Evolutionary conservation across 2,329 filamentous ascomycete species (phyloP).

Genomic region (Beauveria caledonica): DNA sequence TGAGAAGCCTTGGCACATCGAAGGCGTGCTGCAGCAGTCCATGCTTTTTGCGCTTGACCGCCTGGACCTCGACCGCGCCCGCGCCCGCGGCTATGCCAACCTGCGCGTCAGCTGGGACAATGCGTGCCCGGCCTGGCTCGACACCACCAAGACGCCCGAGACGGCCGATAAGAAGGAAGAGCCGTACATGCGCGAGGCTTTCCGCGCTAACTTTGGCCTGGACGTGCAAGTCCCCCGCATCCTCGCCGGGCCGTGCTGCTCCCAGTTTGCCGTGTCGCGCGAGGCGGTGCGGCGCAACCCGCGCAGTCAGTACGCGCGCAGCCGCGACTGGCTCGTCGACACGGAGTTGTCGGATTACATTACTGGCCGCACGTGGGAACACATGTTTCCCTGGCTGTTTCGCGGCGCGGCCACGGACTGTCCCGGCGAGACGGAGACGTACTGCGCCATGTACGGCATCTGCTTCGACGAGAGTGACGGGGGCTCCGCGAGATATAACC

Average conservation of each 20-base stretch:
- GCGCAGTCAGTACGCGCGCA: conserved; percentile 21
- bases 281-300: conserved; percentile 23
- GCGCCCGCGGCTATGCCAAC: conserved; percentile 44
- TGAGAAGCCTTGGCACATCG: conserved; percentile 32
- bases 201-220: conserved; percentile 21
- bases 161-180: conserved; percentile 22
- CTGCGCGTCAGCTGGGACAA: conserved; percentile 46
- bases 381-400: conserved; percentile 27
- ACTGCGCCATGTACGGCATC: conserved; percentile 26
- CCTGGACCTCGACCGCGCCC: conserved; percentile 29
- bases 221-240: conserved; percentile 21
- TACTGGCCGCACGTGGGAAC: conserved; percentile 26
- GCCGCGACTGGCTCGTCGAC: conserved; percentile 23
- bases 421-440: conserved; percentile 28
- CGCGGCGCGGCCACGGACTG: conserved; percentile 32
- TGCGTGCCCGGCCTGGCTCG: conserved; percentile 47
- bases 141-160: conserved; percentile 21
- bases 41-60: conserved; percentile 24
- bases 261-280: conserved; percentile 26
- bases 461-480: conserved; percentile 20
- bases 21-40: conserved; percentile 25
- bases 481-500: conserved; percentile 1
- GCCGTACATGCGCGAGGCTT: conserved; percentile 22
- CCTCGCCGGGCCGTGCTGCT: conserved; percentile 26
- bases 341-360: conserved; percentile 23